Base-by-base conservation (phyloP, 108 stramenopile species). In the Pseudonitzschia multiseries region DNA sequence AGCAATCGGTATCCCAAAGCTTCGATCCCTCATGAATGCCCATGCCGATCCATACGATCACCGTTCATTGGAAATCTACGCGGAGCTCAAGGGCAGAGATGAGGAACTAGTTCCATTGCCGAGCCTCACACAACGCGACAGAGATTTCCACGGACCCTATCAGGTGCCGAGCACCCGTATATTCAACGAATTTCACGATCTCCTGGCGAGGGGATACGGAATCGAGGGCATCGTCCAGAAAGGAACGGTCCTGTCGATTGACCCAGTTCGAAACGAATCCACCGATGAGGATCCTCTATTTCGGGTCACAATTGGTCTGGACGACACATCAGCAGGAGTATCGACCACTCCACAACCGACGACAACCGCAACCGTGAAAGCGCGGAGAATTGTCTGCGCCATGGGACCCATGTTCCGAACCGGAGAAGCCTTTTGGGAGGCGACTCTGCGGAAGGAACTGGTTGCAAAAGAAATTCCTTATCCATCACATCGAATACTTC, bases 21-120 rank as follows among this genome's bases (percentile, higher is more conserved):
- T 78, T 8, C 72, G 77, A 44, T 78, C 77, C 33, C 57, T 68
- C 15, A 78, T 78, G 51, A 73, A 67, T 50, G 77, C 77, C 22
- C 77, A 78, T 68, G 67, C 72, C 22, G 72, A 73, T 64, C 77
- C 77, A 2, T 78, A 50, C 24, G 77, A 78, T 54, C 77, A 78
- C 59, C 77, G 77, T 17, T 43, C 66, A 8, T 43, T 78, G n/a
- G 77, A 78, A 40, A 42, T 43, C 8, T 78, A 73, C 67, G 77
- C 77, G 2, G 77, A 78, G 52, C 29, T 33, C 13, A 54, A 56
- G 40, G 66, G 66, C 3, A 51, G 77, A 8, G 66, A 65, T 13
- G 52, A 56, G 13, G 77, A 78, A 27, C 60, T 78, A 14, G 43
- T 78, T 4, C 65, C 67, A 9, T 65, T 78, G 8, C 32, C 29